Evolutionary conservation across 345 rosid genomes (phyloP).

Genomic region (Theobroma cacao): DNA sequence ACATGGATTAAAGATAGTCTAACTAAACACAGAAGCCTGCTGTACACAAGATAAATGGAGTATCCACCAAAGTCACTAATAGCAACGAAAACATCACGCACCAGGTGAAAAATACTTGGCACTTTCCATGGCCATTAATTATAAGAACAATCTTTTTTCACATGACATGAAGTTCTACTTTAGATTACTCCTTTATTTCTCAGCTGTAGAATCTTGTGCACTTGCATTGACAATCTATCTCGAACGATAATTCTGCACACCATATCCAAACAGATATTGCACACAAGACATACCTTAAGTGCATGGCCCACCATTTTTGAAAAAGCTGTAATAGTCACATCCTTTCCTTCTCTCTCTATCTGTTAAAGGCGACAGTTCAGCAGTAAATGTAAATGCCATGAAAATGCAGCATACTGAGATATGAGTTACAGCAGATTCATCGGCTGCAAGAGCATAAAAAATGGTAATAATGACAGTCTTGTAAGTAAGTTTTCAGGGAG

Average conservation of each 20-base stretch:
- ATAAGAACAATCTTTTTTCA: background rate
- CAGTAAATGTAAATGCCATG: background rate
- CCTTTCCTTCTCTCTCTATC: slow-evolving; percentile 77
- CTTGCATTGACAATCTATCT: background rate
- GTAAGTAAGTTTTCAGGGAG: background rate
- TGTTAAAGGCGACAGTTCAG: slow-evolving; percentile 24
- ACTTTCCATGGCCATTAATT: background rate
- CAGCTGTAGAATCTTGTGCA: background rate
- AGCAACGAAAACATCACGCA: background rate
- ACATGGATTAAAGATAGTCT: background rate
- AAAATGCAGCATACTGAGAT: slow-evolving; percentile 3
- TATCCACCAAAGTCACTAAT: background rate
- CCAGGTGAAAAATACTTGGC: background rate
- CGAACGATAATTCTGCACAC: background rate
- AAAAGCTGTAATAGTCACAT: slow-evolving; percentile 70
- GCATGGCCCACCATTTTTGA: slow-evolving; percentile 69
- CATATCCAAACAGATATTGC: background rate
- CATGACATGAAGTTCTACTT: background rate
- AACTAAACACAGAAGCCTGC: background rate
- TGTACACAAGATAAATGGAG: background rate
- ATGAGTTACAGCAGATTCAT: background rate
- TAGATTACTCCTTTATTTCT: background rate
- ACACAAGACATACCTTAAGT: slow-evolving; percentile 49
- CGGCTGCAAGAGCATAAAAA: background rate
- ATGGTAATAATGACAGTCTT: background rate